Conservation (phyloP, 1,139 yeast species). For the Wickerhamiella pararugosa region DNA sequence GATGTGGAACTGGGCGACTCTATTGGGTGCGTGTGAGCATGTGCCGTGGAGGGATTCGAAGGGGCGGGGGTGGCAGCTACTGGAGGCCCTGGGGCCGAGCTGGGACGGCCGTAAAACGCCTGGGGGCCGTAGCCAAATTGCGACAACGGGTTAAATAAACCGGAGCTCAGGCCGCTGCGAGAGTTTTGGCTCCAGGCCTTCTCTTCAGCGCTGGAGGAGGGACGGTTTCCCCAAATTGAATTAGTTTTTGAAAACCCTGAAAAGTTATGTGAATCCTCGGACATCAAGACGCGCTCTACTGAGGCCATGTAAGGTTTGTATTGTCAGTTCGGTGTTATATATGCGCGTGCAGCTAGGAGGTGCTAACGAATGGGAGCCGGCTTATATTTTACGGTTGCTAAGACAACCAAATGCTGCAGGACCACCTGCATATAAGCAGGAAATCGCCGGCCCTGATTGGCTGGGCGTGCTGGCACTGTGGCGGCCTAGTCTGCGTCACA, state of each 20-base stretch:
- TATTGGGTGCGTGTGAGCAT: not conserved
- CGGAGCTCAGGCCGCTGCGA: too few species aligned
- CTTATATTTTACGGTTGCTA: not conserved
- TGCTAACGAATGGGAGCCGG: constrained; percentile 2
- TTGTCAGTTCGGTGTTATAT: not conserved
- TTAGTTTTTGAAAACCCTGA: constrained; percentile 4
- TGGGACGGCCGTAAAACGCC: not conserved
- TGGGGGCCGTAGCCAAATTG: not conserved
- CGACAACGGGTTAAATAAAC: too few species aligned
- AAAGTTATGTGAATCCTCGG: constrained; percentile 5
- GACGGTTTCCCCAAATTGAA: constrained; percentile 3
- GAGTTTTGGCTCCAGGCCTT: too few species aligned
- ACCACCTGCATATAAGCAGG: not conserved
- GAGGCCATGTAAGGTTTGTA: constrained; percentile 4
- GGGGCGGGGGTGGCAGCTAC: not conserved
- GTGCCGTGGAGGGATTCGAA: not conserved
- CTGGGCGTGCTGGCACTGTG: not conserved
- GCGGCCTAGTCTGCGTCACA: not conserved
- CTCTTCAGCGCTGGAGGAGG: too few species aligned
- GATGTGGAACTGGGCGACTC: not conserved
- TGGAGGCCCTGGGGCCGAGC: not conserved
- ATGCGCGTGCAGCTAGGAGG: not conserved
- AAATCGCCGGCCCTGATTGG: not conserved
- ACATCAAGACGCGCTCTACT: constrained; percentile 2
- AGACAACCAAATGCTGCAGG: not conserved